Conservation (phyloP, 1,284 basidiomycete species). For the Ceratorhiza oryzae-sativae region DNA sequence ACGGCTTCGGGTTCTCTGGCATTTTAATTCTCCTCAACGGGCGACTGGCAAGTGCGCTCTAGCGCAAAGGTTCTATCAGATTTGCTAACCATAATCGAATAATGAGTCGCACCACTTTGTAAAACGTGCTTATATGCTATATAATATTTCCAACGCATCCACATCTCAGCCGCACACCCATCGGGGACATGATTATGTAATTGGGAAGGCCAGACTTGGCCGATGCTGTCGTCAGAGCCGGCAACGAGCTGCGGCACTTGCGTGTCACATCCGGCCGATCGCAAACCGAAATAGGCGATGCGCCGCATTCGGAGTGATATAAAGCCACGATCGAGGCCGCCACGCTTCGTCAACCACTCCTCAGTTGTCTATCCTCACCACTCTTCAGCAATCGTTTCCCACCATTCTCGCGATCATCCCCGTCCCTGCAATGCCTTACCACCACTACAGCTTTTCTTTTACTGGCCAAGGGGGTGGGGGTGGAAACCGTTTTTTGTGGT, state of each 20-base stretch:
- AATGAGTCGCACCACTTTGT: too few relatives aligned
- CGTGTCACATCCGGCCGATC: background rate
- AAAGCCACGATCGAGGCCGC: background rate
- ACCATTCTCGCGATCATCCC: too few relatives aligned
- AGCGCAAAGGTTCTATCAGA: too few relatives aligned
- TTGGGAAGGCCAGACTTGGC: background rate
- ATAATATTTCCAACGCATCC: too few relatives aligned
- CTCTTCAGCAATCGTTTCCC: too few relatives aligned
- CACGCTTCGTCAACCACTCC: background rate
- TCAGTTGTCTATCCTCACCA: too few relatives aligned
- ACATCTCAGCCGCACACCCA: background rate
- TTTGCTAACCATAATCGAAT: too few relatives aligned
- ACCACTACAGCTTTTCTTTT: constrained; percentile 32
- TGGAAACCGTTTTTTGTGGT: constrained; percentile 16
- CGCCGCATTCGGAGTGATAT: background rate
- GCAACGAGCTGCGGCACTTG: constrained; percentile 6
- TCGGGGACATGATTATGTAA: background rate
- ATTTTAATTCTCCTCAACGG: too few relatives aligned
- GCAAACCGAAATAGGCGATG: background rate
- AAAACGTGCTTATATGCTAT: too few relatives aligned
- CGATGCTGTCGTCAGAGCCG: constrained; percentile 5
- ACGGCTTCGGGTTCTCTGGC: too few relatives aligned
- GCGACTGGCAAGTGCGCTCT: too few relatives aligned
- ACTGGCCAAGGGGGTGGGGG: constrained; percentile 3
- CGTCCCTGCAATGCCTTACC: constrained; percentile 12